Conservation (phyloP, 1,139 yeast species). For the Saccharomycopsis hybrid region DNA sequence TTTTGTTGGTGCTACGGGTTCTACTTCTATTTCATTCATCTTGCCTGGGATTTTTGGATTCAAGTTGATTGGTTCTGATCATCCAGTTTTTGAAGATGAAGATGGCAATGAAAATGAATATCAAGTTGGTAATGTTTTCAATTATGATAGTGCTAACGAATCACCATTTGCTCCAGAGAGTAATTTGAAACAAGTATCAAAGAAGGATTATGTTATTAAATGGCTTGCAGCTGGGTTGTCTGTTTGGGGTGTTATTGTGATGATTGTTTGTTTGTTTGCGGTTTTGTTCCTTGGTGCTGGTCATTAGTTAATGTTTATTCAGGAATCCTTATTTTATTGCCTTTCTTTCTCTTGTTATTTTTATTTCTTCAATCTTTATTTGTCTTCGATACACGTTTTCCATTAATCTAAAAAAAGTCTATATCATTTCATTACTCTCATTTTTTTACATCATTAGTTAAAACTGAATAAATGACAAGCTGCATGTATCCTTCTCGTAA, state of each 20-base stretch:
- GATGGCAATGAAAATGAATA: background rate
- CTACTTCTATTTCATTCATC: conserved; percentile 87
- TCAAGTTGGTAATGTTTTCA: background rate
- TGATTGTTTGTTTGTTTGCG: conserved; percentile 72
- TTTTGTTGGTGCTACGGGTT: conserved; percentile 92
- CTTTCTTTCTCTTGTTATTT: background rate
- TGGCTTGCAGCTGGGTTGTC: conserved; percentile 56
- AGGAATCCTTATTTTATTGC: background rate
- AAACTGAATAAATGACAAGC: too few relatives aligned
- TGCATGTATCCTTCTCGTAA: too few relatives aligned
- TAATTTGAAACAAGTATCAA: conserved; percentile 28
- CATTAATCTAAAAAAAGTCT: too few relatives aligned
- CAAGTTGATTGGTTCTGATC: conserved; percentile 46
- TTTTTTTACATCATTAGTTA: too few relatives aligned
- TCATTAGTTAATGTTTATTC: conserved; percentile 36
- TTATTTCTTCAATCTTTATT: background rate
- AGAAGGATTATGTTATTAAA: conserved; percentile 42
- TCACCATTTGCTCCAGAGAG: background rate
- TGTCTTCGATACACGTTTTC: background rate
- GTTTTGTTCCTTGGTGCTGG: conserved; percentile 59
- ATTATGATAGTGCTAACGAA: conserved; percentile 25
- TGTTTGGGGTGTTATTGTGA: conserved; percentile 69
- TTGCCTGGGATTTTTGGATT: conserved; percentile 89
- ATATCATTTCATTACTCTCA: too few relatives aligned
- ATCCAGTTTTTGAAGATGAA: conserved; percentile 19